phyloP scores from a whole-genome alignment of 768 basidiomycete genomes.

The Termitomyces sp. region DNA sequence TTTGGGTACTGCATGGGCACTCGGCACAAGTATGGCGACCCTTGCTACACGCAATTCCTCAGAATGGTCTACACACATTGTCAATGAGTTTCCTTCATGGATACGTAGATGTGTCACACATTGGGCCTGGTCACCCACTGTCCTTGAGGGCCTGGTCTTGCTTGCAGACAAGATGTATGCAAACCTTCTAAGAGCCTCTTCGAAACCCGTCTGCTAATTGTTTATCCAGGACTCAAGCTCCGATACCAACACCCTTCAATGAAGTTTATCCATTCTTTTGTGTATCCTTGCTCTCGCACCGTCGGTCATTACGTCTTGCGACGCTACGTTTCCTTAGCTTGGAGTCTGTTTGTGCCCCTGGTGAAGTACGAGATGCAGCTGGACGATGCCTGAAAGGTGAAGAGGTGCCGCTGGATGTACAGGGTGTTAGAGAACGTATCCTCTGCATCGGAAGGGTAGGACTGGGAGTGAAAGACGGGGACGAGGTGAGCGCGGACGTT shows the following conservation, averaged over 20 bases:
- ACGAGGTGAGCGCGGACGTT: conserved; percentile 54
- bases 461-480: conserved; percentile 50
- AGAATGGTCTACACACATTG: conserved; percentile 41
- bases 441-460: conserved; percentile 71
- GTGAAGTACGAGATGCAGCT: conserved; percentile 46
- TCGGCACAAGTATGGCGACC: conserved; percentile 54
- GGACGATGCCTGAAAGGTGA: conserved; percentile 76
- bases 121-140: conserved; percentile 57
- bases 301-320: conserved; percentile 55
- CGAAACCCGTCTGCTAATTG: not conserved
- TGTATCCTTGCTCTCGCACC: conserved; percentile 64
- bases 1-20: conserved; percentile 34
- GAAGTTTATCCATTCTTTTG: conserved; percentile 49
- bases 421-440: conserved; percentile 81
- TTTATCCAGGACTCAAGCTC: conserved; percentile 17
- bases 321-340: conserved; percentile 61
- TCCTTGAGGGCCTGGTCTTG: conserved; percentile 47
- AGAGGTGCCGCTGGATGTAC: conserved; percentile 68
- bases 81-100: conserved; percentile 42
- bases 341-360: conserved; percentile 35
- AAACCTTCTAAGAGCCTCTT: not conserved
- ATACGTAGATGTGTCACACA: conserved; percentile 31
- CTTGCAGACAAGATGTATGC: conserved; percentile 43
- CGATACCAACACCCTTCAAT: conserved; percentile 34
- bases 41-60: conserved; percentile 36